Percentiles rank a stretch among this genome's conserved stretches.
phyloP scores from a whole-genome alignment of 2,329 filamentous ascomycete genomes.

The Chrysosphaeria jannelii region DNA sequence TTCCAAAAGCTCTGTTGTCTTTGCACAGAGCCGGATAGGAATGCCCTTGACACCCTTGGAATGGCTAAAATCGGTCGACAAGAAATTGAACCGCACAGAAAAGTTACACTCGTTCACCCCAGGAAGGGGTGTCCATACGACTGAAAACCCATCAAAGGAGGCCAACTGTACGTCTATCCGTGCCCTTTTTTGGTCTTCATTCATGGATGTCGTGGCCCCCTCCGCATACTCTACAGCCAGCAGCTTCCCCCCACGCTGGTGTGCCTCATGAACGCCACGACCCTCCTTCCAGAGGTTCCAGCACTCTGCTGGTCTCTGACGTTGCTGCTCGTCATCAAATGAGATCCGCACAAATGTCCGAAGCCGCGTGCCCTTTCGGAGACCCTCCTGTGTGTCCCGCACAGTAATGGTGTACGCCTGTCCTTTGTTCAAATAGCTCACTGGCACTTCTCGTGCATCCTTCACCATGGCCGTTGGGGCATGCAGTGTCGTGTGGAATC shows the following conservation, averaged over 20 bases:
- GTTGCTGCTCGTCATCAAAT: constrained; percentile 86
- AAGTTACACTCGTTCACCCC: constrained; percentile 51
- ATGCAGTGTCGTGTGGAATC: constrained; percentile 69
- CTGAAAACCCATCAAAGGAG: constrained; percentile 82
- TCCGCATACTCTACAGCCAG: constrained; percentile 89
- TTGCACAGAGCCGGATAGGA: constrained; percentile 71
- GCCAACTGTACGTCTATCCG: constrained; percentile 41
- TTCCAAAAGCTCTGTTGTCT: constrained; percentile 20
- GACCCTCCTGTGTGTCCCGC: constrained; percentile 37
- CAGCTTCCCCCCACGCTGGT: constrained; percentile 71
- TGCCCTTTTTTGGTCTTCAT: constrained; percentile 35
- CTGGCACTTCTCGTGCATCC: constrained; percentile 63
- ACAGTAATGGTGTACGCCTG: constrained; percentile 77
- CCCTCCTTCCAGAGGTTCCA: constrained; percentile 86
- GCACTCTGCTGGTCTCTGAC: constrained; percentile 38
- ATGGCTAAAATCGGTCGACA: constrained; percentile 95
- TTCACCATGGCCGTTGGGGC: constrained; percentile 93
- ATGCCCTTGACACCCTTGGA: constrained; percentile 97
- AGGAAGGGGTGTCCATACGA: constrained; percentile 53
- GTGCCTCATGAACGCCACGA: constrained; percentile 78
- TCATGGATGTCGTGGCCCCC: too few relatives aligned
- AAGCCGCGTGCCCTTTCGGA: constrained; percentile 35
- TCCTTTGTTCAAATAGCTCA: constrained; percentile 96
- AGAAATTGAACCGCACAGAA: constrained; percentile 86
- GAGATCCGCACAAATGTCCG: constrained; percentile 84